phyloP scores from a whole-genome alignment of 2,329 filamentous ascomycete genomes.

The Colletotrichum chrysophilum region DNA sequence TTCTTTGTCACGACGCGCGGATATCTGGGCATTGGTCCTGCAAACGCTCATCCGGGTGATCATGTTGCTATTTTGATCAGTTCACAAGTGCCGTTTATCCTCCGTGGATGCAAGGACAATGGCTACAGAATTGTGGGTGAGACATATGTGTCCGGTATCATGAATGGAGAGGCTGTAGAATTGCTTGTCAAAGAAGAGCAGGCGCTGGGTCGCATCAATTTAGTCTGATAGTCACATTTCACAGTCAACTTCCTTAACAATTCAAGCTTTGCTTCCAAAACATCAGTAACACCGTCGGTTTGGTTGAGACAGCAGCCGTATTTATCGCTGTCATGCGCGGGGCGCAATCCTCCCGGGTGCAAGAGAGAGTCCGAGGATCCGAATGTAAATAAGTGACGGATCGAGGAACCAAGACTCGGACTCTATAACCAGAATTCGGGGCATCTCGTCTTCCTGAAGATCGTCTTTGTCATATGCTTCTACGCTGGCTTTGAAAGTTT shows the following conservation, averaged over 20 bases:
- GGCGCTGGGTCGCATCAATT: fast-evolving
- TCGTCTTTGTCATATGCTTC: too few species aligned
- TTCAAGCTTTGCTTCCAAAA: not conserved
- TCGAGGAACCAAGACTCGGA: fast-evolving
- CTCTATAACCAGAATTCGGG: fast-evolving
- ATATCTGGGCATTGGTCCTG: not conserved
- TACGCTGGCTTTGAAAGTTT: too few species aligned
- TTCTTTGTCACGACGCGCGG: not conserved
- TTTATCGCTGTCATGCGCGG: fast-evolving
- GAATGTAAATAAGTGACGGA: fast-evolving
- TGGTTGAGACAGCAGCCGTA: not conserved
- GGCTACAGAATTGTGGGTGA: not conserved
- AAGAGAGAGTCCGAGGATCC: fast-evolving
- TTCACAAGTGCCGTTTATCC: not conserved
- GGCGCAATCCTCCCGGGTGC: fast-evolving
- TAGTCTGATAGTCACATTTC: not conserved
- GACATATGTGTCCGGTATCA: not conserved
- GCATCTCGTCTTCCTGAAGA: not conserved
- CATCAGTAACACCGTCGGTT: not conserved
- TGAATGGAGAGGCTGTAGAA: not conserved
- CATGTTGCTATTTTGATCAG: not conserved
- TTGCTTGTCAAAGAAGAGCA: not conserved
- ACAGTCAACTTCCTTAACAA: not conserved
- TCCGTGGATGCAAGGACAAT: not conserved
- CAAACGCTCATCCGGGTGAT: not conserved